phyloP scores from a whole-genome alignment of 176 grass and related monocot species.

The Carex parvula region DNA sequence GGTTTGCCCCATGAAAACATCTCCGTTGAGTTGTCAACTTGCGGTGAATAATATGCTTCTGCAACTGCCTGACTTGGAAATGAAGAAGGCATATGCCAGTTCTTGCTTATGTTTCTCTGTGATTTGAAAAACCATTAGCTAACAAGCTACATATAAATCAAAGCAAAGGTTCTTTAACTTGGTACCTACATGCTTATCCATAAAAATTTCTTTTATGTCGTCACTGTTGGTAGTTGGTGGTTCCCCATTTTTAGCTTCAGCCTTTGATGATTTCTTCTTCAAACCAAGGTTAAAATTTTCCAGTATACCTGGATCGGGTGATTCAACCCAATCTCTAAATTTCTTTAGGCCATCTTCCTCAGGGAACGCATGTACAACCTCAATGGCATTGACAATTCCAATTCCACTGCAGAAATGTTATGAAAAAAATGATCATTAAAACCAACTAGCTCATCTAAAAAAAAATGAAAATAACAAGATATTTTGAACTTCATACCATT shows the following conservation, averaged over 20 bases:
- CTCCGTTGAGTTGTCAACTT: conserved; percentile 85
- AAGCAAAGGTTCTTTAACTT: conserved; percentile 30
- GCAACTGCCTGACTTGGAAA: conserved; percentile 83
- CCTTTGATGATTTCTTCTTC: conserved; percentile 50
- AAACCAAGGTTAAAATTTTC: conserved; percentile 51
- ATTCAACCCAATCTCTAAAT: conserved; percentile 97
- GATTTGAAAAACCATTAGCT: conserved; percentile 30
- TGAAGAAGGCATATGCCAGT: conserved; percentile 80
- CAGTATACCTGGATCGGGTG: conserved; percentile 80
- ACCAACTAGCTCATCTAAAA: background rate
- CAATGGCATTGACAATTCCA: conserved; percentile 97
- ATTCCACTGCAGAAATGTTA: conserved; percentile 63
- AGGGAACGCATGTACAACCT: conserved; percentile 91
- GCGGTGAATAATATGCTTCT: conserved; percentile 67
- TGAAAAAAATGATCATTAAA: no score
- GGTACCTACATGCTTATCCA: conserved; percentile 77
- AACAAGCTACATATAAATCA: background rate
- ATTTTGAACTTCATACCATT: conserved; percentile 10
- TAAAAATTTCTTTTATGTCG: conserved; percentile 68
- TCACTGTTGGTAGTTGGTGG: conserved; percentile 35
- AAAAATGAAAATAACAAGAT: background rate
- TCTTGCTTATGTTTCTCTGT: conserved; percentile 97
- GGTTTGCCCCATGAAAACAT: conserved; percentile 88
- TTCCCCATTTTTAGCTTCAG: conserved; percentile 35
- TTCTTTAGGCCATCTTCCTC: conserved; percentile 84